Evolutionary conservation across 148 eudicot species (phyloP), one percentile per base, ranked within the genome.

Genomic region (Pharnaceum exiguum): DNA sequence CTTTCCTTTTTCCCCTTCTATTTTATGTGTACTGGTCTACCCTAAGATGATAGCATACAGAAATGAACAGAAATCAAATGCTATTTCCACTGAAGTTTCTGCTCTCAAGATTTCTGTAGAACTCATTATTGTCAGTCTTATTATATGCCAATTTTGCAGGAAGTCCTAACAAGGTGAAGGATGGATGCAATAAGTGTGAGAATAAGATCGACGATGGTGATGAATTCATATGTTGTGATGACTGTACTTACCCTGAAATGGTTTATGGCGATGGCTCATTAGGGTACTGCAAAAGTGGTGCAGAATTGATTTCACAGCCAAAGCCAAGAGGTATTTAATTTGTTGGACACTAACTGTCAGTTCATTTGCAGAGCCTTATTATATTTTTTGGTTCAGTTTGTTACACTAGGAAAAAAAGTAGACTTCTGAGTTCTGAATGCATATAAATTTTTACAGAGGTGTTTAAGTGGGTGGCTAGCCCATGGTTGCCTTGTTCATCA

Each of bases 401-500:
- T n/a, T n/a, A n/a, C n/a, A n/a, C n/a, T n/a, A n/a, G n/a, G n/a
- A n/a, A n/a, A n/a, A n/a, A n/a, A n/a, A n/a, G n/a, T n/a, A n/a
- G n/a, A n/a, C n/a, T n/a, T n/a, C n/a, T n/a, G n/a, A n/a, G 37
- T 16, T 29, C 16, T 1, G 25, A 27, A 12, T 11, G 1, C 22
- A 23, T 63, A 19, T 42, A 10, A 19, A 28, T 5, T 5, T 25
- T 18, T 65, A 67, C 62, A 72, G 71, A 72, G 62, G 76, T 66
- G 48, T 72, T 72, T 42, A 46, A 32, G 55, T 72, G 76, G 76
- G 76, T 66, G 13, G 46, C 57, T 17, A 67, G 76, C 37, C 38
- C 67, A n/a, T 72, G 76, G 76, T 23, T 66, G 28, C 55, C 71
- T 23, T 72, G 71, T 66, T 72, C 76, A 17, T 45, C 71, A 0